These are phyloP conservation scores for Phialophora macrospora DNA, from an alignment of 2,329 filamentous ascomycete species.

Conservation along the genomic window DNA sequence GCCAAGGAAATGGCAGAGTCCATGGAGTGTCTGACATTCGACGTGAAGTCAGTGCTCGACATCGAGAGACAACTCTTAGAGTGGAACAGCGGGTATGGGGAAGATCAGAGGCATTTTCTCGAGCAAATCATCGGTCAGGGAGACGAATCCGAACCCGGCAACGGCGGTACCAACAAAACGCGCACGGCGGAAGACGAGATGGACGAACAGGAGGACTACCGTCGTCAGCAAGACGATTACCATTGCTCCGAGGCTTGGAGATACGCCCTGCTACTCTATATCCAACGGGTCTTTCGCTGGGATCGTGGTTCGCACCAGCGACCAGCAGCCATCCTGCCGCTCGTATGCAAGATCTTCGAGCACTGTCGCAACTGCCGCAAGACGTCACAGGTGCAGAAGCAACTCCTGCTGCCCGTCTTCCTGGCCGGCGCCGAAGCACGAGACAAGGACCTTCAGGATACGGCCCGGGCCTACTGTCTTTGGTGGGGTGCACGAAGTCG, in stretches of 20 bases:
- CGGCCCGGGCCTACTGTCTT: constrained; percentile 9
- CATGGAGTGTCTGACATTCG: too few species aligned
- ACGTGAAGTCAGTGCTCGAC: too few species aligned
- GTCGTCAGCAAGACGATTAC: constrained; percentile 9
- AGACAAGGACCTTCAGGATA: neutral
- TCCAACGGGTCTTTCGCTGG: constrained; percentile 13
- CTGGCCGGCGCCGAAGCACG: constrained; percentile 13
- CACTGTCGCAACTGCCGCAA: constrained; percentile 2
- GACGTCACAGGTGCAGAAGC: constrained; percentile 15
- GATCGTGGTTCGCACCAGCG: neutral
- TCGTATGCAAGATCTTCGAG: neutral
- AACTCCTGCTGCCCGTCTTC: constrained; percentile 20
- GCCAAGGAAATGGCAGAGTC: too few species aligned
- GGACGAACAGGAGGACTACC: constrained; percentile 3
- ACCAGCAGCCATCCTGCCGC: neutral
- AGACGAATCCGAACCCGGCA: neutral
- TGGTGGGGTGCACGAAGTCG: constrained; percentile 10
- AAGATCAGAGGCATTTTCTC: too few species aligned
- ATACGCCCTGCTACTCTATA: constrained; percentile 19
- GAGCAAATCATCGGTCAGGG: too few species aligned
- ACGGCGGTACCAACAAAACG: neutral
- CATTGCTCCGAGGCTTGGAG: constrained; percentile 18
- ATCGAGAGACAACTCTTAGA: too few species aligned
- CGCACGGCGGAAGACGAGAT: neutral
- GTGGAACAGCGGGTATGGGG: too few species aligned